A percentile compares a stretch with the other conserved stretches of the same genome.
Conservation (phyloP, 1,284 basidiomycete genomes). For the Trichosporon sp. region DNA sequence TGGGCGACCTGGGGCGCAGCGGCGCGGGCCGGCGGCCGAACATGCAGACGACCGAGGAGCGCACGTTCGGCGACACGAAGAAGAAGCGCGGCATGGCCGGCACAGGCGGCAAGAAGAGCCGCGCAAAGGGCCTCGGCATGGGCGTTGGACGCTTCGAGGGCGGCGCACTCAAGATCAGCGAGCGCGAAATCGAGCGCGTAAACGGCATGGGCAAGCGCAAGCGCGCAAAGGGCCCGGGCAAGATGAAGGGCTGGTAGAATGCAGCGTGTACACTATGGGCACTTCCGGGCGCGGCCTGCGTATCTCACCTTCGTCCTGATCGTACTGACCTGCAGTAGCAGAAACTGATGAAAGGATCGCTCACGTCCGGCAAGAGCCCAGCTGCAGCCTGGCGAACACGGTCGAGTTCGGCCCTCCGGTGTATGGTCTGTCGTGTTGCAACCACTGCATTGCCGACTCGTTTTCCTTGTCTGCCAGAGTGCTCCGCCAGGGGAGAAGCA, state of each 20-base stretch:
- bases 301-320: no score
- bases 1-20: conserved; percentile 36
- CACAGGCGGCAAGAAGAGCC: conserved; percentile 30
- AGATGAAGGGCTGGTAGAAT: conserved; percentile 15
- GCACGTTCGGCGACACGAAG: conserved; percentile 27
- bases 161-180: conserved; percentile 43
- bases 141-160: conserved; percentile 47
- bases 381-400: no score
- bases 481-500: no score
- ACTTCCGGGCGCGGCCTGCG: no score
- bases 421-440: no score
- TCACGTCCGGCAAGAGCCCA: no score
- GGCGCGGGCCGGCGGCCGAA: conserved; percentile 13
- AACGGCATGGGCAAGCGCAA: conserved; percentile 16
- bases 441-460: no score
- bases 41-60: conserved; percentile 20
- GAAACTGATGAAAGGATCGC: no score
- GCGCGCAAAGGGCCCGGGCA: conserved; percentile 11
- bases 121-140: conserved; percentile 44
- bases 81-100: conserved; percentile 46
- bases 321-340: no score
- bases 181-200: conserved; percentile 40
- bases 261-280: background rate
- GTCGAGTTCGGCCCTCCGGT: no score
- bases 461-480: no score